phyloP scores from a whole-genome alignment of 2,329 filamentous ascomycete genomes.

The Sporothrix curviconia region DNA sequence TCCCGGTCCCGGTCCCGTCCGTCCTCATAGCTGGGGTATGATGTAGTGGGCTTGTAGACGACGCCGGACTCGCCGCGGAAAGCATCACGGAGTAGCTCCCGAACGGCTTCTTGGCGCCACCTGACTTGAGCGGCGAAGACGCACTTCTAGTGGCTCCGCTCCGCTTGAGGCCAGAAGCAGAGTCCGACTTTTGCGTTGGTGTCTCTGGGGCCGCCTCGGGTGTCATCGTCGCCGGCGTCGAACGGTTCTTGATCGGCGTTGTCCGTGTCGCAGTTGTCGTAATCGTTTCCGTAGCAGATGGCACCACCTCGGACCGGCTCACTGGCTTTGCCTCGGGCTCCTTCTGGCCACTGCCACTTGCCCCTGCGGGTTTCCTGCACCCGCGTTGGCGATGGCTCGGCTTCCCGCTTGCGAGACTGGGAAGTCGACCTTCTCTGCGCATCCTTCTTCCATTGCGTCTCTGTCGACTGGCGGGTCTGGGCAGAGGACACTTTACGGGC shows the following conservation, averaged over 20 bases:
- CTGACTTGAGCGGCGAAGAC: constrained; percentile 43
- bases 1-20: constrained; percentile 21
- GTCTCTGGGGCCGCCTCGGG: constrained; percentile 22
- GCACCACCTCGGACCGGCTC: constrained; percentile 15
- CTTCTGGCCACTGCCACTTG: constrained; percentile 10
- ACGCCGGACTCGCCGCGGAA: constrained; percentile 54
- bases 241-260: background rate
- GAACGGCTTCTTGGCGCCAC: constrained; percentile 42
- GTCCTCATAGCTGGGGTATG: constrained; percentile 38
- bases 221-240: background rate
- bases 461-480: constrained; percentile 28
- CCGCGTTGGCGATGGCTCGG: constrained; percentile 1
- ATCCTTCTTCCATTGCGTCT: constrained; percentile 30
- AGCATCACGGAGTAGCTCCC: constrained; percentile 54
- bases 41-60: constrained; percentile 37
- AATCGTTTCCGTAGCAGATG: background rate
- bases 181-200: constrained; percentile 21
- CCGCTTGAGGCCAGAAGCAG: constrained; percentile 40
- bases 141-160: constrained; percentile 48
- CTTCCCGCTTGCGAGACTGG: constrained; percentile 14
- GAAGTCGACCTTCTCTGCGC: constrained; percentile 11
- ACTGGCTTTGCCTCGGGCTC: background rate
- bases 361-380: background rate
- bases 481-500: constrained; percentile 14
- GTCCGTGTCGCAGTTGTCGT: background rate